Base-by-base conservation (phyloP, 768 basidiomycete species). In the Dioszegia crocea region DNA sequence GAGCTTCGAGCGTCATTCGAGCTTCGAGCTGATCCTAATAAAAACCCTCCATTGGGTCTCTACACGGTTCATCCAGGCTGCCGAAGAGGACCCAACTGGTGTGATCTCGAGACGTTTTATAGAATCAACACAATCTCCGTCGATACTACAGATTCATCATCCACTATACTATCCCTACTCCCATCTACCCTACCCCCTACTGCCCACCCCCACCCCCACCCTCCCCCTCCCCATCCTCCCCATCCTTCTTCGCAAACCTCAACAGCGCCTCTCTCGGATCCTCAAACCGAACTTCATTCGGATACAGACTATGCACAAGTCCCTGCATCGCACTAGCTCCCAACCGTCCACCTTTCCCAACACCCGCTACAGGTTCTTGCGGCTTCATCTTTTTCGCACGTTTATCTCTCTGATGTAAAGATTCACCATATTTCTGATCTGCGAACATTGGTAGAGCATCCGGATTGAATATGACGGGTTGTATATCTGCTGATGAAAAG, bases 281-380 rank as follows among this genome's bases (percentile, higher is more conserved):
- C 79, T 94, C 87, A 79, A 91, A 90, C 68, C 26, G 52, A 17
- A 59, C 24, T 21, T 33, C 54, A 49, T 47, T 51, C 44, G 63
- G 56, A 63, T 98, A 91, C 76, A 98, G 79, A 73, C 91, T 88
- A 78, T 96, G 92, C 51, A 98, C 92, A 65, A 98, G 84, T 74
- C 97, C 92, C 68, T 97, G 93, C 49, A 91, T 97, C 17, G 94
- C 94, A 79, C 91, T 93, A 31, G 91, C 91, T 39, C 96, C 96
- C 39, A 99, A 89, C 39, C 96, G 81, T 53, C 96, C 96, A 21
- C 96, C 96, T 69, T 83, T 84, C 54, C 96, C 96, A 12, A 91
- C 92, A 12, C 96, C 96, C 62, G 83, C 87, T 54, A 99, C 86
- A 26, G 96, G 96, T 69, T 94, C 81, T 73, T 91, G 90, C 21